Conservation (phyloP, 2,329 filamentous ascomycete species). For the Diplodia seriata region DNA sequence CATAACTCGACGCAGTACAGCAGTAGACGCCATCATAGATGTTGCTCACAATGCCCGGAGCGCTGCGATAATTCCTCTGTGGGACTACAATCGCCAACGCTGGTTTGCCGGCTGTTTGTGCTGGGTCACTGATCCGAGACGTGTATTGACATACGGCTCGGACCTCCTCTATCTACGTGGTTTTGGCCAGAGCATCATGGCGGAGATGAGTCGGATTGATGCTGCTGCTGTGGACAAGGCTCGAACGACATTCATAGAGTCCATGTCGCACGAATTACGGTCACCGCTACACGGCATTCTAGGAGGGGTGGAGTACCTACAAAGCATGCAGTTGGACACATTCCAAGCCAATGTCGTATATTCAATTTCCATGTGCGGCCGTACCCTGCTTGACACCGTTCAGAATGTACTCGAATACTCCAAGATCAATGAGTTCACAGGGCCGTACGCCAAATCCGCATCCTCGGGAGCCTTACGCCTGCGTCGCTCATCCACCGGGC, state of each 20-base stretch:
- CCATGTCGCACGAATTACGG: conserved; percentile 48
- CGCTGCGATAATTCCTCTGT: conserved; percentile 49
- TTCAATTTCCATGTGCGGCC: conserved; percentile 49
- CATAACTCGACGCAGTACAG: not conserved
- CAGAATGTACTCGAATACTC: conserved; percentile 42
- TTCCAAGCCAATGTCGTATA: not conserved
- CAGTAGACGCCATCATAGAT: not conserved
- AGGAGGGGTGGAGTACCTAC: conserved; percentile 27
- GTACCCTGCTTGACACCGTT: conserved; percentile 52
- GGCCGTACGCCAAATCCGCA: conserved; percentile 8
- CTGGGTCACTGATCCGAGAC: conserved; percentile 47
- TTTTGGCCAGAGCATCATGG: conserved; percentile 47
- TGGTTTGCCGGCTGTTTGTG: conserved; percentile 49
- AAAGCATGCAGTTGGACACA: conserved; percentile 32
- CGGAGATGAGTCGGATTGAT: conserved; percentile 6
- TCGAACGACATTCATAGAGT: conserved; percentile 46
- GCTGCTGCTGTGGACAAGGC: not conserved
- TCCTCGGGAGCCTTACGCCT: not conserved
- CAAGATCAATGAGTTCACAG: conserved; percentile 45
- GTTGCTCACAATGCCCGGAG: conserved; percentile 44
- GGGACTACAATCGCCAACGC: conserved; percentile 48
- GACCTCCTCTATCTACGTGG: conserved; percentile 48
- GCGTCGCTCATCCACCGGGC: not conserved
- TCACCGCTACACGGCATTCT: conserved; percentile 16
- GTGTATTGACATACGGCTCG: conserved; percentile 46